Evolutionary conservation across 202 grass and related monocot species (phyloP), one percentile per base, ranked within the genome.

Genomic region (Elaeis oleifera): DNA sequence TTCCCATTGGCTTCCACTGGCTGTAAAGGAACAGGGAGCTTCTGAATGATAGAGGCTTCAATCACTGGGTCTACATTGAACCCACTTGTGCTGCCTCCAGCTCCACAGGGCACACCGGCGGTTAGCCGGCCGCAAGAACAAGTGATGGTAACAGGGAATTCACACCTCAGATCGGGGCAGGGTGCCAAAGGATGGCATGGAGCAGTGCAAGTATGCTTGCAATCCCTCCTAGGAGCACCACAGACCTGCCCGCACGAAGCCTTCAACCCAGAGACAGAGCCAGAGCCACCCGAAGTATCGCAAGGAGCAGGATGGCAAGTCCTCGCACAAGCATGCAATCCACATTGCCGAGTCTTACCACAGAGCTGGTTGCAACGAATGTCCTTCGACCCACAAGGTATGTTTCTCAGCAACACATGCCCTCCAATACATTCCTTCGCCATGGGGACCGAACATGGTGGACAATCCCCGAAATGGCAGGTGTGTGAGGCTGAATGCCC

Each of bases 321-420:
- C 68, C 75, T 89, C 27, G 59, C 31, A 18, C 94, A 99, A 50
- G 94, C 94, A 78, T 99, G 94, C 17, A 94, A 62, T 71, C 94
- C 94, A 67, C 94, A 99, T 70, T 81, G 88, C 24, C 94, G 84
- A 59, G 84, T 89, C 80, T 99, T 99, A 18, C 94, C 94, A 82
- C 94, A 99, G 1, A 85, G 82, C 67, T 99, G 85, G 75, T 86
- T 99, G 76, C 94, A 99, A 62, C 94, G 84, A 22, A 99, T 94
- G 69, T 94, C 88, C 72, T 89, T 99, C 1, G 94, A 99, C 11
- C 94, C 88, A 16, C 94, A 99, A 18, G 88, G 94, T 70, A 99
- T 89, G 63, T 94, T 99, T 78, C 89, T 94, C 64, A 99, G 50
- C 66, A 99, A 58, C 32, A 94, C 94, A 80, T 99, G 94, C 32